Evolutionary conservation across 345 rosid species (phyloP), one percentile per base, ranked within the genome.

Genomic region (Eucalyptus cloeziana): DNA sequence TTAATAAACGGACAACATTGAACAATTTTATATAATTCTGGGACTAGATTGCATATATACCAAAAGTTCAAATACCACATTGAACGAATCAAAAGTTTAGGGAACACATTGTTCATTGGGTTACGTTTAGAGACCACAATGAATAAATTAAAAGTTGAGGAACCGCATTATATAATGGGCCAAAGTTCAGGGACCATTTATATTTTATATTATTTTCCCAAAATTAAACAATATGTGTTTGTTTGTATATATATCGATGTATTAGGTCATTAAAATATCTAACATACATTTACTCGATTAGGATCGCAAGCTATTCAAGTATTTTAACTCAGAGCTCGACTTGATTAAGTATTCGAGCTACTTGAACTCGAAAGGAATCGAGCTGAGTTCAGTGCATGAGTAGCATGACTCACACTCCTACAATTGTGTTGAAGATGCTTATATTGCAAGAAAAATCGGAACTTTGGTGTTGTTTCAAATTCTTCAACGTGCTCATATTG

Each of bases 41-140:
- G 24, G 24, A 52, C 25, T 52, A 52, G 58, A 52, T 52, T 52
- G 58, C 58, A 52, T 0, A 8, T 52, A 21, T 21, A 21, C 10
- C 58, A 21, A 52, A 52, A 52, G 58, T 52, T 7, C 25, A 52
- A 0, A 52, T 52, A 52, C 58, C 10, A 52, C 25, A 2, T 21
- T 52, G 25, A 52, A 52, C 0, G 2, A 52, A 52, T 52, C 10
- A 52, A 60, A 24, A 25, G 67, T 60, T 58, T 12, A 60, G 7
- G 2, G 64, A 58, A 2, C 2, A 2, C 13, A 25, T 25, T 58
- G n/a, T 24, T 5, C 0, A 25, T 58, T 25, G 3, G 1, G 64
- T 0, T 24, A 58, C 0, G 14, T 0, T 58, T 25, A 58, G 4
- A 0, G 64, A 58, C n/a, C 15, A 10, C n/a, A 58, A 24, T 58